Conservation (phyloP, 2,329 filamentous ascomycete genomes). For the Coccinonectria pachysandricola region DNA sequence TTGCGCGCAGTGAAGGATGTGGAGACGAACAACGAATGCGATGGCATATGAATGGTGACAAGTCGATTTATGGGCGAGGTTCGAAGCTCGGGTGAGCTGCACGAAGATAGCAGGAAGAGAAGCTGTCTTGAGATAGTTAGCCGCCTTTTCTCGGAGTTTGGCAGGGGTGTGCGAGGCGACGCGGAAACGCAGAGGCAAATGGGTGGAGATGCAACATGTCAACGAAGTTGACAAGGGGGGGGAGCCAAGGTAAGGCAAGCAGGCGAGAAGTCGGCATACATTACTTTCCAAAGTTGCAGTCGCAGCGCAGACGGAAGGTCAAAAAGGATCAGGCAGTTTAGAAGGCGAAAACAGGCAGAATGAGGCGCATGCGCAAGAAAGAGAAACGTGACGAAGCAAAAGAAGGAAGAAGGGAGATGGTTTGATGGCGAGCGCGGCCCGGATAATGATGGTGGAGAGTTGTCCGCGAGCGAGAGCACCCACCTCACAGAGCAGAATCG, state of each 20-base stretch:
- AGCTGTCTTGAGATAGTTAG: slow-evolving; percentile 12
- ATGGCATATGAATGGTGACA: too few species aligned
- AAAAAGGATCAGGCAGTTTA: slow-evolving; percentile 3
- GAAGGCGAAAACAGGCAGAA: slow-evolving; percentile 7
- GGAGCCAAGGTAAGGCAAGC: slow-evolving; percentile 12
- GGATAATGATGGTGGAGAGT: too few species aligned
- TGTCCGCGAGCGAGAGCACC: too few species aligned
- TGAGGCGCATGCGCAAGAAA: slow-evolving; percentile 1
- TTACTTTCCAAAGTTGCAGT: too few species aligned
- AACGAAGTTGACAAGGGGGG: too few species aligned
- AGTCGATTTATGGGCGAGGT: too few species aligned
- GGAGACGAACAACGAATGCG: too few species aligned
- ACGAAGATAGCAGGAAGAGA: slow-evolving; percentile 9
- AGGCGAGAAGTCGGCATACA: slow-evolving; percentile 1
- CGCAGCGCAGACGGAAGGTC: slow-evolving; percentile 13
- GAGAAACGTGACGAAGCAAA: slow-evolving; percentile 12
- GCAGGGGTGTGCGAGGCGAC: slow-evolving; percentile 4
- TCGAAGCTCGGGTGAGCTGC: slow-evolving; percentile 9
- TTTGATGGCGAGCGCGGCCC: too few species aligned
- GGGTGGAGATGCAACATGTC: slow-evolving; percentile 9
- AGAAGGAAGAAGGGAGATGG: slow-evolving; percentile 5
- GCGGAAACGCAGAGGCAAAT: slow-evolving; percentile 10
- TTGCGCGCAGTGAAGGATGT: too few species aligned
- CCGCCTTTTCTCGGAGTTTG: too few species aligned
- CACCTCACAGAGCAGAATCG: too few species aligned